Conservation (phyloP, 2,329 filamentous ascomycete species). For the Seiridium cupressi region DNA sequence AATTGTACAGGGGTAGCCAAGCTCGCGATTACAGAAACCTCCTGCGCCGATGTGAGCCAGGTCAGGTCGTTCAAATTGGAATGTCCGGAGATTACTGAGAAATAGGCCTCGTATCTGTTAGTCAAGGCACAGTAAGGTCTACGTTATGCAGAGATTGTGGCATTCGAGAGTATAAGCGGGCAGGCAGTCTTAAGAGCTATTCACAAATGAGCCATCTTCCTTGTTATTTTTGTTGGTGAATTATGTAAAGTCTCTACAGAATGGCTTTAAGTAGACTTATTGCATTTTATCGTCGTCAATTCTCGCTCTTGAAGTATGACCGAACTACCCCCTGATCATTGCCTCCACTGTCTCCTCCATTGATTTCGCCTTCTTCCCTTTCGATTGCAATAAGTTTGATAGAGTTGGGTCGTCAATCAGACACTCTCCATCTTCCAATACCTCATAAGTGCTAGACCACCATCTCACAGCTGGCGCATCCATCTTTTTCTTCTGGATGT, state of each 20-base stretch:
- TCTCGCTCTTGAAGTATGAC: background rate
- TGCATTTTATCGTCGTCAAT: no score
- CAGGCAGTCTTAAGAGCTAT: no score
- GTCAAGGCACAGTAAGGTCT: no score
- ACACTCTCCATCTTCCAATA: conserved; percentile 24
- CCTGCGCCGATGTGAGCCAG: background rate
- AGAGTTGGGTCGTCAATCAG: conserved; percentile 31
- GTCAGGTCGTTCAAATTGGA: background rate
- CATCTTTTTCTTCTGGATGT: conserved; percentile 19
- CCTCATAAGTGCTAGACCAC: conserved; percentile 28
- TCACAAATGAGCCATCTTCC: no score
- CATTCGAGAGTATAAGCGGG: no score
- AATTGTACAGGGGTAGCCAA: background rate
- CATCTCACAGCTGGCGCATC: conserved; percentile 21
- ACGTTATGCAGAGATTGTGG: no score
- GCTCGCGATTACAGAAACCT: background rate
- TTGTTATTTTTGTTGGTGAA: no score
- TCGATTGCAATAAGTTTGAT: conserved; percentile 30
- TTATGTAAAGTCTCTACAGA: no score
- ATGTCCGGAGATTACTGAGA: background rate
- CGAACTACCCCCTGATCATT: conserved; percentile 17
- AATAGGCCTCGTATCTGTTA: no score
- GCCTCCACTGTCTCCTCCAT: conserved; percentile 22
- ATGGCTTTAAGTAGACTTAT: no score
- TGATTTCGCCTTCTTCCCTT: conserved; percentile 23